These are phyloP conservation scores for Quercus lobata DNA, from an alignment of 331 rosid genomes.

Conservation along the genomic window DNA sequence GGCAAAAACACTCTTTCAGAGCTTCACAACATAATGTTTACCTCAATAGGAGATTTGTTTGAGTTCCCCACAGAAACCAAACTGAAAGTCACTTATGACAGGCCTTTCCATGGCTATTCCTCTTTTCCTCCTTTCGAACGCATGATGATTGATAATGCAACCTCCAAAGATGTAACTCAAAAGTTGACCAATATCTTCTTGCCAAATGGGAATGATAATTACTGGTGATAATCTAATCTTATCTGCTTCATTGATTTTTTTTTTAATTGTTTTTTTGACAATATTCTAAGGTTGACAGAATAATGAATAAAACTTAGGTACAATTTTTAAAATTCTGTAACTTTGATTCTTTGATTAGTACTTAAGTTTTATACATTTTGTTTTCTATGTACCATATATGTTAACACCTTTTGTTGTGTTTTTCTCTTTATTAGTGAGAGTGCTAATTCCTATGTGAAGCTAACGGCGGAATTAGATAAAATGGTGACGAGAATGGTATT, in stretches of 20 bases:
- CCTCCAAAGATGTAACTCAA: neutral
- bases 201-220: conserved; percentile 23
- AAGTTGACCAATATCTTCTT: conserved; percentile 14
- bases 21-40: conserved; percentile 1
- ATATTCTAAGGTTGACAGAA: neutral
- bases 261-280: too few relatives aligned
- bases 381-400: neutral
- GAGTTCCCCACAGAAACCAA: conserved; percentile 13
- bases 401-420: neutral
- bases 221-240: neutral
- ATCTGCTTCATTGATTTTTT: too few relatives aligned
- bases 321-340: too few relatives aligned
- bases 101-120: conserved; percentile 12
- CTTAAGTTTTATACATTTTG: too few relatives aligned
- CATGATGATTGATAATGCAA: conserved; percentile 8
- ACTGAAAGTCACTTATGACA: conserved; percentile 1
- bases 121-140: conserved; percentile 16
- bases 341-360: too few relatives aligned
- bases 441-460: conserved; percentile 18
- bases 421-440: conserved; percentile 8
- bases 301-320: too few relatives aligned
- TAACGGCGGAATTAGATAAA: conserved; percentile 8
- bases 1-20: conserved; percentile 8
- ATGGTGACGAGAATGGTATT: conserved; percentile 22
- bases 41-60: conserved; percentile 15